phyloP scores from a whole-genome alignment of 2,329 filamentous ascomycete species.

The Coleophoma cylindrospora region DNA sequence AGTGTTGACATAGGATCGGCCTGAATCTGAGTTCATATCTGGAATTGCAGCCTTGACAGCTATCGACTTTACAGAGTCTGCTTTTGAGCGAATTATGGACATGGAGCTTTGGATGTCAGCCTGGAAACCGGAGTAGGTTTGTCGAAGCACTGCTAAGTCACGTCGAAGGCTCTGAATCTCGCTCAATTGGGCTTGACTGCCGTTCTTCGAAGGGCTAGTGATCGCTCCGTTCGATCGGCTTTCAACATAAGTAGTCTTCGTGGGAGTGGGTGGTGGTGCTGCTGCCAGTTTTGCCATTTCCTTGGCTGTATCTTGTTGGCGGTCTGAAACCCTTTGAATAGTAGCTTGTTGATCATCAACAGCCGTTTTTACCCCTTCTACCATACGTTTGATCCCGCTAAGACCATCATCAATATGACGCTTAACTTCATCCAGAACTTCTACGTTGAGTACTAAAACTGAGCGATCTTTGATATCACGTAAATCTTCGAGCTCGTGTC shows the following conservation, averaged over 20 bases:
- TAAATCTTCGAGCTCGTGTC: conserved; percentile 92
- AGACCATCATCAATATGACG: conserved; percentile 92
- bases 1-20: conserved; percentile 76
- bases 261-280: conserved; percentile 13
- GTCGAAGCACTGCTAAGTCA: conserved; percentile 85
- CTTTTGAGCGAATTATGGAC: conserved; percentile 76
- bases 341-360: conserved; percentile 78
- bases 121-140: conserved; percentile 89
- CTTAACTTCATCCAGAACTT: conserved; percentile 92
- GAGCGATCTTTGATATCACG: conserved; percentile 90
- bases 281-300: conserved; percentile 61
- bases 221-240: conserved; percentile 15
- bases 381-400: conserved; percentile 69
- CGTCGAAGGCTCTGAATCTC: conserved; percentile 80
- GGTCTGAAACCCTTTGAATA: conserved; percentile 82
- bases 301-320: conserved; percentile 83
- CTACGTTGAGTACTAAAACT: conserved; percentile 91
- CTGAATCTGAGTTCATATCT: conserved; percentile 69
- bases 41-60: conserved; percentile 69
- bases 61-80: conserved; percentile 70
- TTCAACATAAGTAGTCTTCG: conserved; percentile 22
- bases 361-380: conserved; percentile 81
- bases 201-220: conserved; percentile 21
- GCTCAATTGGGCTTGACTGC: conserved; percentile 54
- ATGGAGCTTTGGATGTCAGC: conserved; percentile 86